Evolutionary conservation across 2,329 filamentous ascomycete species (phyloP).

Genomic region (Coniella lustricola): DNA sequence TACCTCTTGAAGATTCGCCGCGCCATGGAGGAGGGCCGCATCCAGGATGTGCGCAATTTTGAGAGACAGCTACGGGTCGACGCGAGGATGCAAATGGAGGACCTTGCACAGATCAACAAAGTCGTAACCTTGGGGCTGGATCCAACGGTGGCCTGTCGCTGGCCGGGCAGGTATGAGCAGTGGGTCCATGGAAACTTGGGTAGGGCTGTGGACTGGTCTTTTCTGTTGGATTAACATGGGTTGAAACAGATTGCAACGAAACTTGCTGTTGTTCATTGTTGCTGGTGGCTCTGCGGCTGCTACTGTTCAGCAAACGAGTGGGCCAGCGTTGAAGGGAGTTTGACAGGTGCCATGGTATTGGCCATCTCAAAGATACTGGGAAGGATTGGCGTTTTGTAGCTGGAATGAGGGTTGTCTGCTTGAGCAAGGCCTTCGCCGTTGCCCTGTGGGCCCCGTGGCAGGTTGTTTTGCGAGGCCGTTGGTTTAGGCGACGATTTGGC

Average conservation of each 20-base stretch:
- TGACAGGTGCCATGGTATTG: conserved; percentile 13
- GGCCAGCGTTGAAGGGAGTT: conserved; percentile 9
- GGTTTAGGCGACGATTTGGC: background rate
- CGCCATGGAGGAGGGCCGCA: conserved; percentile 39
- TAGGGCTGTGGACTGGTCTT: conserved; percentile 9
- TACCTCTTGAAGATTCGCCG: conserved; percentile 39
- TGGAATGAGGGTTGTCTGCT: background rate
- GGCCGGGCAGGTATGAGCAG: conserved; percentile 13
- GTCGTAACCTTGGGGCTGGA: conserved; percentile 4
- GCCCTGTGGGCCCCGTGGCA: background rate
- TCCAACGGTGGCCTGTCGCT: conserved; percentile 9
- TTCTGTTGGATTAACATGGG: conserved; percentile 4
- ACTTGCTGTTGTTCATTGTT: background rate
- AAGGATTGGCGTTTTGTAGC: conserved; percentile 3
- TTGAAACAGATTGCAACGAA: background rate
- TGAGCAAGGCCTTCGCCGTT: background rate
- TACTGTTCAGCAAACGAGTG: conserved; percentile 6
- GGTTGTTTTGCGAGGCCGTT: background rate
- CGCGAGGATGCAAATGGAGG: conserved; percentile 8
- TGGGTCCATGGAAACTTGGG: conserved; percentile 12
- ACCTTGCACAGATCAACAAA: conserved; percentile 3
- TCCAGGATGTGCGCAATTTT: conserved; percentile 15
- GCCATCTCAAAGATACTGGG: conserved; percentile 13
- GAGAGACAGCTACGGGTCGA: conserved; percentile 8
- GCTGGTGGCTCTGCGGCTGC: too few relatives aligned